Evolutionary conservation across 2,329 filamentous ascomycete species (phyloP).

Genomic region (Ciborinia camelliae): DNA sequence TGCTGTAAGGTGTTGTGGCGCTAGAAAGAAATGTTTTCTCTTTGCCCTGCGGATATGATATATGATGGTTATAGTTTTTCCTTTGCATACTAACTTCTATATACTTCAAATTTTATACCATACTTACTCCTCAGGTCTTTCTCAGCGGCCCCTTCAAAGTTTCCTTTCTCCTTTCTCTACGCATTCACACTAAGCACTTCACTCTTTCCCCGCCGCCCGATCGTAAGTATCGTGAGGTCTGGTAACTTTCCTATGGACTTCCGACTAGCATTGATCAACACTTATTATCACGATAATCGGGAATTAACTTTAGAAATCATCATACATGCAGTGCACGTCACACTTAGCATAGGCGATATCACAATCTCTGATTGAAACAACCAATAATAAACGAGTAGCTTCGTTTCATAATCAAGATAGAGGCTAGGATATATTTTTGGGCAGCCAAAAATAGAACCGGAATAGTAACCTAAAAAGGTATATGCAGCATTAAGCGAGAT

Average conservation of each 20-base stretch:
- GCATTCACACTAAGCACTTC: neutral
- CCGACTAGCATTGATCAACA: neutral
- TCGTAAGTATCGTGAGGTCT: neutral
- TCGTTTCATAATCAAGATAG: neutral
- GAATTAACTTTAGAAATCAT: neutral
- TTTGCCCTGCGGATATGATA: neutral
- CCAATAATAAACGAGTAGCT: neutral
- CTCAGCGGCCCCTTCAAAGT: neutral
- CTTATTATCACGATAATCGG: neutral
- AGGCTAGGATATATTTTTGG: neutral
- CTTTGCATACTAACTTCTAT: neutral
- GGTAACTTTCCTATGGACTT: neutral
- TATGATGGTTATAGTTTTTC: neutral
- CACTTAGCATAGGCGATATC: neutral
- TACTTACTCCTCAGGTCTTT: neutral
- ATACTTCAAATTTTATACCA: constrained; percentile 7
- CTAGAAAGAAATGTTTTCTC: constrained; percentile 1
- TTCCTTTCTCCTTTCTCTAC: neutral
- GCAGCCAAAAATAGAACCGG: neutral
- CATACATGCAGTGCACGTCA: neutral
- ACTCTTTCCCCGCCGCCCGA: neutral
- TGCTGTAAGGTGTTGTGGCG: constrained; percentile 18
- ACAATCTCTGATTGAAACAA: neutral
- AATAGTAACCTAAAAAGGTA: neutral
- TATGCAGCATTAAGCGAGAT: neutral